Percentiles rank a stretch among this genome's conserved stretches.
phyloP scores from a whole-genome alignment of 1,284 basidiomycete genomes.

The Apiotrichum montevideense region DNA sequence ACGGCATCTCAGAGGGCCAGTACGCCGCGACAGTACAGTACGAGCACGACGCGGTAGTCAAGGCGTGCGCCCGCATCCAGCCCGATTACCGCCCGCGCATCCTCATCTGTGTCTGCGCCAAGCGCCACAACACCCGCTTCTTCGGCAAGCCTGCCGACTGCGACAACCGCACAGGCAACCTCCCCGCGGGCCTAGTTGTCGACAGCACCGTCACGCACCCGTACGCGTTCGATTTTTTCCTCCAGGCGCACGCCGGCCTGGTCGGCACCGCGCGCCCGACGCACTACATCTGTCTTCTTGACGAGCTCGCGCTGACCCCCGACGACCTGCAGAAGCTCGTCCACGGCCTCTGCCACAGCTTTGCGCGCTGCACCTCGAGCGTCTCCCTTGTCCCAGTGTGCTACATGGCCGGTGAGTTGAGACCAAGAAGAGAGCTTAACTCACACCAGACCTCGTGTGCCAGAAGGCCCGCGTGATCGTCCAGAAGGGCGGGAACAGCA shows the following conservation, averaged over 20 bases:
- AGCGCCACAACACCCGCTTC: conserved; percentile 48
- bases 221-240: conserved; percentile 45
- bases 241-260: conserved; percentile 43
- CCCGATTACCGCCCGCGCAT: conserved; percentile 41
- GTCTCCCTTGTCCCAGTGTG: conserved; percentile 45
- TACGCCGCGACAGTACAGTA: conserved; percentile 45
- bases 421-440: too few relatives aligned
- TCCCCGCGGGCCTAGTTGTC: conserved; percentile 45
- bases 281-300: conserved; percentile 45
- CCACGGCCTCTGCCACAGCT: conserved; percentile 47
- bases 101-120: conserved; percentile 45
- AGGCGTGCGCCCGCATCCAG: conserved; percentile 24
- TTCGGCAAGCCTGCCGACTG: conserved; percentile 34
- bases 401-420: conserved; percentile 47
- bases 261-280: conserved; percentile 48
- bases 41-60: conserved; percentile 44
- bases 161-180: conserved; percentile 46
- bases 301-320: conserved; percentile 43
- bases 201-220: conserved; percentile 48
- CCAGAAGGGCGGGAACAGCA: conserved; percentile 18
- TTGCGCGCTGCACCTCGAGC: conserved; percentile 47
- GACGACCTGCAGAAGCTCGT: conserved; percentile 43
- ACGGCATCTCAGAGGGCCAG: conserved; percentile 51
- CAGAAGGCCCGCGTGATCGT: conserved; percentile 41
- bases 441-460: conserved; percentile 34